Conservation (phyloP, 1,284 basidiomycete species). For the Ustilago sp. region DNA sequence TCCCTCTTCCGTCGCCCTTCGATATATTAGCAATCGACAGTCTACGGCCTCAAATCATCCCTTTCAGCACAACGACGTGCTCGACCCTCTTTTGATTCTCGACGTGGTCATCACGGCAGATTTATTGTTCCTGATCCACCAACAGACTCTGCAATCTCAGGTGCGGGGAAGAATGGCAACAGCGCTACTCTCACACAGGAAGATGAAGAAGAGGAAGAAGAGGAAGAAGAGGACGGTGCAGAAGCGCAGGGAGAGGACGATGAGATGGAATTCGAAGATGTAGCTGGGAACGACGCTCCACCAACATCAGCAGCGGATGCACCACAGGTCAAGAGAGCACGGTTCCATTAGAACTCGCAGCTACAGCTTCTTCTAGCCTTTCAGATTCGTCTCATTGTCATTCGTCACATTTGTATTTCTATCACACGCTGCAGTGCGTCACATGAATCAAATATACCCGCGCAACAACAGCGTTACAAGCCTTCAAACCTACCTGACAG, state of each 20-base stretch:
- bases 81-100: constrained; percentile 52
- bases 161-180: background rate
- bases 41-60: constrained; percentile 47
- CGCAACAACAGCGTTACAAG: constrained; percentile 4
- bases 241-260: constrained; percentile 18
- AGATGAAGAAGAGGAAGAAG: constrained; percentile 13
- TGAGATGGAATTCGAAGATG: constrained; percentile 21
- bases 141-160: background rate
- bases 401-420: constrained; percentile 10
- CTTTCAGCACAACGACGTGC: constrained; percentile 46
- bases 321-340: constrained; percentile 22
- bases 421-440: background rate
- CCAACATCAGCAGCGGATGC: background rate
- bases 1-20: background rate
- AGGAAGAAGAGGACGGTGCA: constrained; percentile 9
- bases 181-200: constrained; percentile 5
- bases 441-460: constrained; percentile 22
- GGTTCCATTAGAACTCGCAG: constrained; percentile 18
- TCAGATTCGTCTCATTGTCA: background rate
- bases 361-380: background rate
- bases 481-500: background rate
- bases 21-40: constrained; percentile 53
- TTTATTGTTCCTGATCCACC: constrained; percentile 47
- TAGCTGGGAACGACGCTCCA: background rate
- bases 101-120: constrained; percentile 60